phyloP scores from a whole-genome alignment of 345 rosid genomes.

The Moricandia moricandioides region DNA sequence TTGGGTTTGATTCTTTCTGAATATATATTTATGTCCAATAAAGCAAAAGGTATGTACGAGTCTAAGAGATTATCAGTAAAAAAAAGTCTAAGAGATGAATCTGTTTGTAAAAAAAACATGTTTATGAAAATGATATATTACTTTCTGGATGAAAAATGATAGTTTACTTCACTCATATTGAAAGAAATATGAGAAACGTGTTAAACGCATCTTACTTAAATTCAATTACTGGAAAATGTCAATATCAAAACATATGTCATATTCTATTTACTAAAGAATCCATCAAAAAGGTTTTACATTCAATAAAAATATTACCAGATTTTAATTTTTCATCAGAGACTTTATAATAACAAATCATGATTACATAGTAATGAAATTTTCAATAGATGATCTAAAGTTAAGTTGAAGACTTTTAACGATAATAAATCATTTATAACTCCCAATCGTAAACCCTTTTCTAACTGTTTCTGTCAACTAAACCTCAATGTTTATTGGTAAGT shows the following conservation, averaged over 20 bases:
- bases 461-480: too few species aligned
- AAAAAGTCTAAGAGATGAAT: too few species aligned
- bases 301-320: not conserved
- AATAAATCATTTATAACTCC: not conserved
- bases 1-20: slow-evolving; percentile 8
- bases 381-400: not conserved
- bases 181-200: slow-evolving; percentile 19
- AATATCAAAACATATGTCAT: not conserved
- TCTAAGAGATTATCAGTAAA: too few species aligned
- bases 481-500: too few species aligned
- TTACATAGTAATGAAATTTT: not conserved
- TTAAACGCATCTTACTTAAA: not conserved
- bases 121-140: slow-evolving; percentile 17
- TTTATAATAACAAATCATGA: not conserved
- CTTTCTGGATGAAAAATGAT: not conserved
- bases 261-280: not conserved
- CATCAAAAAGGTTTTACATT: not conserved
- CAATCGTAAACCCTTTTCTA: too few species aligned
- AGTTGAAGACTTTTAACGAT: not conserved
- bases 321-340: not conserved
- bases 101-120: too few species aligned
- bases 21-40: slow-evolving; percentile 22
- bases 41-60: too few species aligned
- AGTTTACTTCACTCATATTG: not conserved
- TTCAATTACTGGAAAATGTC: not conserved